Percentiles rank a stretch among this genome's conserved stretches.
Evolutionary conservation across 1,284 basidiomycete species (phyloP).

Genomic region (Malassezia nana): DNA sequence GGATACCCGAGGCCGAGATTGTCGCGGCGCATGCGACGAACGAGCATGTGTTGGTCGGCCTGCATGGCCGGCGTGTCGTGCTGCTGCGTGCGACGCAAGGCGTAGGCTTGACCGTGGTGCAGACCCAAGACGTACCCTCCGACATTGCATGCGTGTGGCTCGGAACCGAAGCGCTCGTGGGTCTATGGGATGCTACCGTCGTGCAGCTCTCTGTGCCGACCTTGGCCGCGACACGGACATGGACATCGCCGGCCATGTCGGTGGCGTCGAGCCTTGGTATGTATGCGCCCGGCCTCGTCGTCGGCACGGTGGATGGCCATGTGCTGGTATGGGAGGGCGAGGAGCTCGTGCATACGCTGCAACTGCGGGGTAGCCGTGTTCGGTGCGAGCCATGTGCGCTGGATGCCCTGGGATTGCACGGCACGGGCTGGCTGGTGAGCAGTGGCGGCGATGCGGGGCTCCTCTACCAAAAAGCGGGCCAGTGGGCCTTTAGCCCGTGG

Average conservation of each 20-base stretch:
- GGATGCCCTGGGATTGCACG: not conserved
- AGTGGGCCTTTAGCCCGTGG: not conserved
- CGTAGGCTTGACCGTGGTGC: not conserved
- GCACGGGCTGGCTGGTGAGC: not conserved
- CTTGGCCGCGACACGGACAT: not conserved
- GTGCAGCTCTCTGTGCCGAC: not conserved
- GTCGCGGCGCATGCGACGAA: not conserved
- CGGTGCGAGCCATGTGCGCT: not conserved
- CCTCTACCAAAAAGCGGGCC: not conserved
- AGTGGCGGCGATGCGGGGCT: not conserved
- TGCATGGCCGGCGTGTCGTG: not conserved
- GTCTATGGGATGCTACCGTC: not conserved
- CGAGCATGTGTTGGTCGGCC: not conserved
- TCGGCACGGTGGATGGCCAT: not conserved
- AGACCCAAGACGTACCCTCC: not conserved
- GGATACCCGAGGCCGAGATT: not conserved
- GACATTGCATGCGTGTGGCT: conserved; percentile 1
- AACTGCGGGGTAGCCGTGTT: not conserved
- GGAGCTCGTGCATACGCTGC: not conserved
- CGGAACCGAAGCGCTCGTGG: not conserved
- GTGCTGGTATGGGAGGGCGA: not conserved
- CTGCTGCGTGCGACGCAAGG: not conserved
- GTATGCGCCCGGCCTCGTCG: not conserved
- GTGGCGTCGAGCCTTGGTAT: not conserved
- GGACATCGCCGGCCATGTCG: not conserved